Evolutionary conservation across 441 rosid species (phyloP).

Genomic region (Gossypium davidsonii): DNA sequence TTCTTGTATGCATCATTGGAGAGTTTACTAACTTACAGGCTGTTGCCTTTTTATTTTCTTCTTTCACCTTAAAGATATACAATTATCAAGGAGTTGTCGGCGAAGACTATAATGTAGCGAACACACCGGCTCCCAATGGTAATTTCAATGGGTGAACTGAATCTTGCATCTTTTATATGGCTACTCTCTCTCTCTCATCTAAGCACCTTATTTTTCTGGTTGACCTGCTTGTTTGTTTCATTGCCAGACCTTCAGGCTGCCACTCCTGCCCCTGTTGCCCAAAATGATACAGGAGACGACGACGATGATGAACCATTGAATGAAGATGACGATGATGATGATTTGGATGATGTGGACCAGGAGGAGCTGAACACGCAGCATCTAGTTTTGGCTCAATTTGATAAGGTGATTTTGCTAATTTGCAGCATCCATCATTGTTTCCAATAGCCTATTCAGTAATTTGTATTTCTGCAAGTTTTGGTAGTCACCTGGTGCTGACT

Average conservation of each 20-base stretch:
- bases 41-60: conserved; percentile 5
- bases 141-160: conserved; percentile 11
- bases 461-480: background rate
- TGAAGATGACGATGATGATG: conserved; percentile 88
- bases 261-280: conserved; percentile 58
- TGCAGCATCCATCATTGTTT: background rate
- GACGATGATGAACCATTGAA: conserved; percentile 85
- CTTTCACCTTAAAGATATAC: conserved; percentile 58
- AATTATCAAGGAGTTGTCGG: conserved; percentile 75
- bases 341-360: conserved; percentile 56
- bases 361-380: conserved; percentile 92
- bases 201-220: background rate
- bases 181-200: background rate
- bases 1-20: background rate
- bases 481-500: background rate
- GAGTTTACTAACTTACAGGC: background rate
- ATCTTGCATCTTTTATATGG: background rate
- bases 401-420: conserved; percentile 51
- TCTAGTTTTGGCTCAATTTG: conserved; percentile 94
- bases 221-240: conserved; percentile 8
- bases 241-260: conserved; percentile 63
- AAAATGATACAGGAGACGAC: conserved; percentile 49
- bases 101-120: conserved; percentile 82
- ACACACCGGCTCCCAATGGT: conserved; percentile 93
- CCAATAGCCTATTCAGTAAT: background rate